Conservation (phyloP, 805 yeast species). For the Cyberlindnera mycetangii region DNA sequence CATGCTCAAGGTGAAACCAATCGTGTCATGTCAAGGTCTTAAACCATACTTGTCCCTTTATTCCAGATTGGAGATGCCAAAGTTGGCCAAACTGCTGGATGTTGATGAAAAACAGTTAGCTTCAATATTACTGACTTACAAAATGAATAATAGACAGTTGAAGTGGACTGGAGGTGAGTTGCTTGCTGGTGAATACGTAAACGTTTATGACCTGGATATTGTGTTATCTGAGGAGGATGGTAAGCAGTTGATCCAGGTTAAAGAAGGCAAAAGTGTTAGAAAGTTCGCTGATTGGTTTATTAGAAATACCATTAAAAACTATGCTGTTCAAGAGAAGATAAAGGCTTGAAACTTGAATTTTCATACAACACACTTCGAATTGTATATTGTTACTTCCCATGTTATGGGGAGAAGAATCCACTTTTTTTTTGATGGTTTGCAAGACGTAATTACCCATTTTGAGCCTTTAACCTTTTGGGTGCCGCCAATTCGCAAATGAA, state of each 20-base stretch:
- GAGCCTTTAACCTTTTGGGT: no score
- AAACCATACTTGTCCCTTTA: slow-evolving; percentile 45
- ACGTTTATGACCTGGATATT: slow-evolving; percentile 44
- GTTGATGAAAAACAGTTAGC: slow-evolving; percentile 33
- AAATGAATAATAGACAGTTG: slow-evolving; percentile 43
- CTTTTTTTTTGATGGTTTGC: neutral
- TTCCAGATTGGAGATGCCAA: slow-evolving; percentile 42
- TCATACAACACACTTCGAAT: neutral
- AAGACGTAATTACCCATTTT: no score
- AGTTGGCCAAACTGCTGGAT: slow-evolving; percentile 39
- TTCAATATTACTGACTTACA: slow-evolving; percentile 40
- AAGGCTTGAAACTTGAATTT: slow-evolving; percentile 6
- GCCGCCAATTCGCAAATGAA: no score
- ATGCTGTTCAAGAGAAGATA: slow-evolving; percentile 39
- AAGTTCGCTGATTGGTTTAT: slow-evolving; percentile 50
- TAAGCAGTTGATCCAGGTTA: slow-evolving; percentile 36
- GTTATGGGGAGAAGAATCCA: neutral
- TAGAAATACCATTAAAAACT: slow-evolving; percentile 44
- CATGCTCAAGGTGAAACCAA: slow-evolving; percentile 38
- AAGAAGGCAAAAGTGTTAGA: slow-evolving; percentile 43
- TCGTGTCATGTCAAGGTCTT: slow-evolving; percentile 38
- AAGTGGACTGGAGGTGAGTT: slow-evolving; percentile 41
- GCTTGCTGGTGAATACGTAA: slow-evolving; percentile 38
- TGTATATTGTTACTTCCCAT: no score
- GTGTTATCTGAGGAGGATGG: slow-evolving; percentile 36